Percentiles rank a stretch among this genome's conserved stretches.
Evolutionary conservation across 2,329 filamentous ascomycete species (phyloP).

Genomic region (Phoma herbarum): DNA sequence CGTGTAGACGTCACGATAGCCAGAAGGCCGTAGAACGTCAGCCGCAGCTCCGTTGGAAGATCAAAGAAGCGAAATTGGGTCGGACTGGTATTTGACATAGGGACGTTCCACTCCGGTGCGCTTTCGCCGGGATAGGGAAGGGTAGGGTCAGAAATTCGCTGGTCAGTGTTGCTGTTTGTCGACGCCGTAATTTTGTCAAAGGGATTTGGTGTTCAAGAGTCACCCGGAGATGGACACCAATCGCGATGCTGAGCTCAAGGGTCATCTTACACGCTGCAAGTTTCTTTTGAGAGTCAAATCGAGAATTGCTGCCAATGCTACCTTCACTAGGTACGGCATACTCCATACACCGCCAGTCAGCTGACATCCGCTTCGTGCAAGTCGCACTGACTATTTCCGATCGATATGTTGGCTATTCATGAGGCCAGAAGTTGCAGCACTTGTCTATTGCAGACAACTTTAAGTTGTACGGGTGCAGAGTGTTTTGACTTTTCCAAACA

Average conservation of each 20-base stretch:
- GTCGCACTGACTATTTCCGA: neutral
- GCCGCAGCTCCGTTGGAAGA: neutral
- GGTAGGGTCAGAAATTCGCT: neutral
- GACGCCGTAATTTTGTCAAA: neutral
- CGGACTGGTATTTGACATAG: neutral
- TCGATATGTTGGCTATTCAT: neutral
- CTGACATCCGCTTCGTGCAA: neutral
- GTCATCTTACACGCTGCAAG: neutral
- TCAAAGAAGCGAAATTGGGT: neutral
- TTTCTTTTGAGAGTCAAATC: neutral
- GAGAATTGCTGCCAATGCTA: neutral
- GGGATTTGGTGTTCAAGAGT: neutral
- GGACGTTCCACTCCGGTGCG: neutral
- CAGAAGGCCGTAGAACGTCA: neutral
- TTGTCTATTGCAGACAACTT: neutral
- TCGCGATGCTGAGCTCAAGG: neutral
- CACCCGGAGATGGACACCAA: neutral
- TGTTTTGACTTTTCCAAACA: neutral
- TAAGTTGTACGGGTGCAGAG: no score
- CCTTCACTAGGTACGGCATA: neutral
- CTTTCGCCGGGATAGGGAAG: neutral
- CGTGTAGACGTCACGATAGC: neutral
- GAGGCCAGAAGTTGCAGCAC: neutral
- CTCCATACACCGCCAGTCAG: neutral
- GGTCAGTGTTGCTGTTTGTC: neutral